A percentile compares a stretch with the other conserved stretches of the same genome.
These are phyloP conservation scores for Nannochloropsis granulata DNA, from an alignment of 108 stramenopile species.

Conservation along the genomic window DNA sequence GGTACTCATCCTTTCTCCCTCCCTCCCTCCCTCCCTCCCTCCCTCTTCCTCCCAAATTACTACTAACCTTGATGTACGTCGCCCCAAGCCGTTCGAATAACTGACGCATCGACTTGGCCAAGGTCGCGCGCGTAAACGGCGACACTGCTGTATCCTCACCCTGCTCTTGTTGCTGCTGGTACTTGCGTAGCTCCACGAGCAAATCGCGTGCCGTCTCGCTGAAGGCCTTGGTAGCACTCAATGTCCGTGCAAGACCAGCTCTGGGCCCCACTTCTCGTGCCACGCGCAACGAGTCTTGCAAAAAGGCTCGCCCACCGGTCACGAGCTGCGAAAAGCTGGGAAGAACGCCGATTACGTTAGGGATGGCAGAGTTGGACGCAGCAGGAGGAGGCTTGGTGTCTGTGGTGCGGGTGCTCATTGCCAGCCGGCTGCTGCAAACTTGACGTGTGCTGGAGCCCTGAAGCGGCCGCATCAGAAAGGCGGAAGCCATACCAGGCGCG, in stretches of 20 bases:
- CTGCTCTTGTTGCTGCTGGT: neutral
- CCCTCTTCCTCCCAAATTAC: too few species aligned
- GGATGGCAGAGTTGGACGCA: neutral
- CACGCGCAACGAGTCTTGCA: neutral
- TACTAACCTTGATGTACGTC: constrained; percentile 65
- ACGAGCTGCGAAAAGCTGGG: neutral
- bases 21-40: too few species aligned
- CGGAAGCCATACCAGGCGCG: neutral
- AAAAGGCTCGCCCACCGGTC: neutral
- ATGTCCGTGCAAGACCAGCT: neutral
- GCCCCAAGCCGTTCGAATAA: constrained; percentile 81
- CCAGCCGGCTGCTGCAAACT: neutral
- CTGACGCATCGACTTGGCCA: neutral
- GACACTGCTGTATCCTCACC: neutral
- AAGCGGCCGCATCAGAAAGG: too few species aligned
- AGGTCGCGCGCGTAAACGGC: neutral
- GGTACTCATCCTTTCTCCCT: too few species aligned
- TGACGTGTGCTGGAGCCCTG: too few species aligned
- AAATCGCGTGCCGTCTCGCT: neutral
- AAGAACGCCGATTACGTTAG: neutral
- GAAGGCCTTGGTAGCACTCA: neutral
- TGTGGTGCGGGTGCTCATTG: neutral
- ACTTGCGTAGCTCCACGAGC: neutral
- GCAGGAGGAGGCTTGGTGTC: neutral
- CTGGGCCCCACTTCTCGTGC: neutral